Evolutionary conservation across 169 alveolate genomes (phyloP).

Genomic region (Fabrea salina): DNA sequence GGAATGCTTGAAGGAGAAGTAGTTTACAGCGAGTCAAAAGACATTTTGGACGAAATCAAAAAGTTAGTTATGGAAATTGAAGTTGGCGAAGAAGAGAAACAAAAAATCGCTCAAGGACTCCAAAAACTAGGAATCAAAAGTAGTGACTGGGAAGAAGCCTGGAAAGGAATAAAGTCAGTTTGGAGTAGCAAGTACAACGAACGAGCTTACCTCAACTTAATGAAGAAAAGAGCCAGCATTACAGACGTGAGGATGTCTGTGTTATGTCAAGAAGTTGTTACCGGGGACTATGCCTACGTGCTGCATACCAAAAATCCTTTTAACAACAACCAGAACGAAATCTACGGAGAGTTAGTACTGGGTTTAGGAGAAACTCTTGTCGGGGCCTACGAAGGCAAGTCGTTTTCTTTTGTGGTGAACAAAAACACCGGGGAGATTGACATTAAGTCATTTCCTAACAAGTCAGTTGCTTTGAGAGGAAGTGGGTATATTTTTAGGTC

Average conservation of each 20-base stretch:
- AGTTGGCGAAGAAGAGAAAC: not conserved
- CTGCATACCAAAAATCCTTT: conserved; percentile 90
- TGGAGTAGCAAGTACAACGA: conserved; percentile 83
- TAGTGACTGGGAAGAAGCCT: conserved; percentile 23
- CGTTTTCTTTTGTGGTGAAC: conserved; percentile 5
- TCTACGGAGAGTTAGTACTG: conserved; percentile 86
- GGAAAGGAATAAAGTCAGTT: conserved; percentile 72
- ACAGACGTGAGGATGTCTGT: conserved; percentile 70
- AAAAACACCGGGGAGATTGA: not conserved
- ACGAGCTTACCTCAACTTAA: conserved; percentile 69
- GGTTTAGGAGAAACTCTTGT: conserved; percentile 85
- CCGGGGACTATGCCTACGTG: conserved; percentile 90
- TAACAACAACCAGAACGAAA: conserved; percentile 70
- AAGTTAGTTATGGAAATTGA: not conserved
- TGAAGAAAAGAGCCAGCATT: conserved; percentile 64
- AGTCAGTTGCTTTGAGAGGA: conserved; percentile 26
- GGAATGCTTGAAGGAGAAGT: not conserved
- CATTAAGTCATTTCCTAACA: conserved; percentile 11
- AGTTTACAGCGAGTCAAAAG: not conserved
- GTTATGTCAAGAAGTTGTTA: conserved; percentile 81
- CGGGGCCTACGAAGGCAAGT: conserved; percentile 26
- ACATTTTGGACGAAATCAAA: not conserved
- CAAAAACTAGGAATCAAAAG: not conserved
- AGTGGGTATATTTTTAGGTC: conserved; percentile 70
- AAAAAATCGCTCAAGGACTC: not conserved